Evolutionary conservation across 2,329 filamentous ascomycete species (phyloP).

Genomic region (Colletotrichum liaoningense): DNA sequence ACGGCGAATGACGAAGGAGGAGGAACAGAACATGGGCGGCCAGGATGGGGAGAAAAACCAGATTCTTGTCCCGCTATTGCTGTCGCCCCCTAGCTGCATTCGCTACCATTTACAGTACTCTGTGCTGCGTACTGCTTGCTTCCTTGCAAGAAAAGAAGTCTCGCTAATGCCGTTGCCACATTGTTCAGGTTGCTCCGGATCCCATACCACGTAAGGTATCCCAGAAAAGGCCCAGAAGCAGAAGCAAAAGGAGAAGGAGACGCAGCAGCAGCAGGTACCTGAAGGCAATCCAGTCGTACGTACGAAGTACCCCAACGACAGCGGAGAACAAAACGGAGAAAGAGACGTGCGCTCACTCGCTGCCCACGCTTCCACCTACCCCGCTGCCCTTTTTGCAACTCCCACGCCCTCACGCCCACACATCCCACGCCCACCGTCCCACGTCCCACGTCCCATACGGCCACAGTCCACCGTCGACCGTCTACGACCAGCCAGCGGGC

Average conservation of each 20-base stretch:
- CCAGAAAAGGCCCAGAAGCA: slow-evolving; percentile 27
- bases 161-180: slow-evolving; percentile 33
- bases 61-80: neutral
- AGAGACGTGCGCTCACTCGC: slow-evolving; percentile 23
- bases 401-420: slow-evolving; percentile 8
- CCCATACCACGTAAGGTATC: neutral
- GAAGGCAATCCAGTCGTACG: neutral
- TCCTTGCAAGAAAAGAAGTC: slow-evolving; percentile 15
- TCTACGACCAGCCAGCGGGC: neutral
- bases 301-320: neutral
- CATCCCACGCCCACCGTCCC: slow-evolving; percentile 9
- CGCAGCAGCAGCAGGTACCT: neutral
- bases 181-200: slow-evolving; percentile 23
- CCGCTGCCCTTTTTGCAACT: slow-evolving; percentile 23
- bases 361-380: slow-evolving; percentile 23
- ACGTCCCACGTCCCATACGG: slow-evolving; percentile 9
- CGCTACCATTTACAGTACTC: neutral
- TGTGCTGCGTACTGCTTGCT: neutral
- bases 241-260: neutral
- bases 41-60: neutral
- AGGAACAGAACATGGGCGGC: neutral
- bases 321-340: neutral
- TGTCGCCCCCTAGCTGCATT: neutral
- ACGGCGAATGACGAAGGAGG: neutral
- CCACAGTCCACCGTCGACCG: slow-evolving; percentile 3